Base-by-base conservation (phyloP, 2,329 filamentous ascomycete genomes). In the Botrytis porri region DNA sequence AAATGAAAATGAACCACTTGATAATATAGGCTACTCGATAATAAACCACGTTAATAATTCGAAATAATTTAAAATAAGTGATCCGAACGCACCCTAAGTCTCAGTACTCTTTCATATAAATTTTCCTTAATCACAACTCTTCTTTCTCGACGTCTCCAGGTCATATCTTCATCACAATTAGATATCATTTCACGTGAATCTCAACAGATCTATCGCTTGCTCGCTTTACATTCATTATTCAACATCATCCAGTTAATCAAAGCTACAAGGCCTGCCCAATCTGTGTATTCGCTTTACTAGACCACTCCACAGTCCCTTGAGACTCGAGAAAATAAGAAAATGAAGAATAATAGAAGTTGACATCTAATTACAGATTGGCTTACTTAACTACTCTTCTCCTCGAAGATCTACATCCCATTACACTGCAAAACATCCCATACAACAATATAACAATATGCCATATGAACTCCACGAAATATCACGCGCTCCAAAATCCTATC, bases 191-290 rank as follows among this genome's bases (percentile, higher is more conserved):
- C 22, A 22, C 14, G 7, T 22, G 22, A 20, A 22, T 8, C 2
- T 0, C 14, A 54, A 29, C 2, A 16, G 9, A 3, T 9, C n/a
- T 12, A 8, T 29, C 1, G 0, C n/a, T 16, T 29, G 12, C 5
- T n/a, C 12, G 10, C 48, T 54, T 25, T 7, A 3, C 5, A 54
- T 29, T 54, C 25, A 54, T 54, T 4, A 14, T 14, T 54, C 25
- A n/a, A 7, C 12, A 54, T 54, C 25, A 54, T 54, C 48, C n/a
- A n/a, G n/a, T n/a, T n/a, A 51, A 10, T 3, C 22, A 48, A 48
- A 48, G 9, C 45, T 48, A 25, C 22, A 25, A 1, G 0, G 9
- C 22, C 3, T 25, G 4, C 9, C 22, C 22, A 12, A 9, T 9
- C 45, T 10, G 45, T 22, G 45, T 3, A 22, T 4, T 22, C 43